phyloP scores from a whole-genome alignment of 1,139 yeast species.

The Pichia kudriavzevii region DNA sequence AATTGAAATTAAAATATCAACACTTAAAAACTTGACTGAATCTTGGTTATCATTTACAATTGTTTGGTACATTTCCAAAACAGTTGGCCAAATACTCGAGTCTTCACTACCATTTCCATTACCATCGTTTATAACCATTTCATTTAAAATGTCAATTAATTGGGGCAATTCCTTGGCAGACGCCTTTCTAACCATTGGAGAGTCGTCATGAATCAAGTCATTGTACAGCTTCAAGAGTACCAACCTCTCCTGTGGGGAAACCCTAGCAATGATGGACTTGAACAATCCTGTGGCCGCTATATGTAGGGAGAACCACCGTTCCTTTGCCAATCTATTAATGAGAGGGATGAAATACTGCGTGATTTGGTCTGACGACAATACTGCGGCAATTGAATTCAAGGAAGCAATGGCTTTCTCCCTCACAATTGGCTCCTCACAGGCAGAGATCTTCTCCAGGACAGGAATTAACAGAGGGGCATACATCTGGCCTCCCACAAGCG shows the following conservation, averaged over 20 bases:
- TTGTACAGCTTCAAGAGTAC: constrained; percentile 61
- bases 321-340: constrained; percentile 69
- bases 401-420: constrained; percentile 92
- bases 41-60: constrained; percentile 87
- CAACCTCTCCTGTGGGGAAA: constrained; percentile 44
- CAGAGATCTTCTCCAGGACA: constrained; percentile 80
- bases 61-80: constrained; percentile 74
- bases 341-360: constrained; percentile 64
- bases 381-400: constrained; percentile 60
- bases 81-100: constrained; percentile 53
- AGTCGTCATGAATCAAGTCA: constrained; percentile 77
- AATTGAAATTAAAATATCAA: constrained; percentile 76
- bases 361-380: constrained; percentile 61
- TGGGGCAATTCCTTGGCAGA: constrained; percentile 81
- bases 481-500: constrained; percentile 79
- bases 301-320: constrained; percentile 92
- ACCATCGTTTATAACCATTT: too few species aligned
- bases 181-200: constrained; percentile 97
- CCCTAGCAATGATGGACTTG: constrained; percentile 60
- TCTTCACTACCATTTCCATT: constrained; percentile 27
- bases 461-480: constrained; percentile 72
- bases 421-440: constrained; percentile 96
- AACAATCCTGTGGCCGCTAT: constrained; percentile 91
- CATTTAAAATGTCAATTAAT: constrained; percentile 53
- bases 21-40: constrained; percentile 83